Evolutionary conservation across 352 stramenopile genomes (phyloP), one percentile per base, ranked within the genome.

Genomic region (Phytophthora podocarpi): DNA sequence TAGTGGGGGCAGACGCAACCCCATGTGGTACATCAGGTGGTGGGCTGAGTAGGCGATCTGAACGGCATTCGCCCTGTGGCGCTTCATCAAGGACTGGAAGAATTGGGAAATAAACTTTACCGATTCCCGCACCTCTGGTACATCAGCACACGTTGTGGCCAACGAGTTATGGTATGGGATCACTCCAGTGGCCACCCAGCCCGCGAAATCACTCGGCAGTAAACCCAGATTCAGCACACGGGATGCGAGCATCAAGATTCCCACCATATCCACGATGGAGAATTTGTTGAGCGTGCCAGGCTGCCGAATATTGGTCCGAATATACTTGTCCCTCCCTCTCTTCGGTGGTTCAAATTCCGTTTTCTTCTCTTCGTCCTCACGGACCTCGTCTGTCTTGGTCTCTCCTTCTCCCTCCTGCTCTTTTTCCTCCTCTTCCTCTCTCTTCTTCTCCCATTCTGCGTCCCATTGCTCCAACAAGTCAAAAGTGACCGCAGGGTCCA

Each of bases 401-500:
- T 49, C 41, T 23, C 41, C 21, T 1, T 47, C 41, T 8, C 55
- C 34, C 1, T 60, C 49, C 11, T 54, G 13, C 2, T 43, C n/a
- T 36, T 40, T 5, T 9, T 62, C 47, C 9, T 67, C 56, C 11
- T 71, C 63, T 12, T 68, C 35, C 11, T 55, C 59, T 4, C 57
- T 59, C 20, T 72, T 71, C 8, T 69, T 72, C 23, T 78, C 64
- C 34, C 64, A 73, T 8, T 81, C 63, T 18, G 64, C 71, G 50
- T 91, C 81, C 84, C 84, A 93, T 56, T 93, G 74, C 46, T 89
- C 81, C 40, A 93, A 61, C 52, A 91, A 65, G 18, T 90, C 74
- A 18, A 74, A 68, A 5, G 80, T 88, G 34, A 89, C 50, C 4
- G 69, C 70, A 4, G 71, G 67, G 35, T 92, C 82, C 61, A 88